Base-by-base conservation (phyloP, 2,329 filamentous ascomycete genomes). In the Penicillium sp. region DNA sequence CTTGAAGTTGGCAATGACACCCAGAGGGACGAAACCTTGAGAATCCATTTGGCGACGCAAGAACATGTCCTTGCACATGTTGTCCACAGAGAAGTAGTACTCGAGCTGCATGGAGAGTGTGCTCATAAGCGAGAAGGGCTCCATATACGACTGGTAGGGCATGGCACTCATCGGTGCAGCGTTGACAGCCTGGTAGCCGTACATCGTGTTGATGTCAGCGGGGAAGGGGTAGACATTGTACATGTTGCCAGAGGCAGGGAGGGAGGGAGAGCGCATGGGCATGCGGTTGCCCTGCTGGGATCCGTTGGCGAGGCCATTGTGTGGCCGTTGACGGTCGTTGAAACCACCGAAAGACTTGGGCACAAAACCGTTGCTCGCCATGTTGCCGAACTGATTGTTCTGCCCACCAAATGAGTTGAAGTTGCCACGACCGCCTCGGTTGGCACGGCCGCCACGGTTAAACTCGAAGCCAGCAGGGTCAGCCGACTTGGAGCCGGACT, bases 71-170 rank as follows among this genome's bases (percentile, higher is more conserved):
- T 96, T 97, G 80, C 90, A 89, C 43, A 97, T 81, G 69, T 99
- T 99, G 66, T 97, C 90, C 23, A 96, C 83, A 0, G 93, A 97
- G 75, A 99, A 96, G 74, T 99, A 99, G 77, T 97, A 99, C 66
- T 96, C 91, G 7, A 42, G 10, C 17, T 42, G 39, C 39, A 29
- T 40, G 21, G 36, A 40, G n/a, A 40, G 36, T 21, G 26, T 40
- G 13, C 21, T 40, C 21, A 40, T 24, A 9, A 40, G 36, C 1
- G 36, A 26, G 21, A 75, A 80, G n/a, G 81, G 79, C 50, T 86
- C 82, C 55, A 83, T 73, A 45, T 81, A 84, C 34, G 81, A 78
- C 56, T 78, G 77, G 64, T 80, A 87, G 7, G 84, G 79, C 46
- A 83, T 69, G 23, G 84, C 80, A 55, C 77, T 81, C 78, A 86